Percentiles rank a stretch among this genome's conserved stretches.
Conservation (phyloP, 176 grass and related monocot species). For the Poa annua region DNA sequence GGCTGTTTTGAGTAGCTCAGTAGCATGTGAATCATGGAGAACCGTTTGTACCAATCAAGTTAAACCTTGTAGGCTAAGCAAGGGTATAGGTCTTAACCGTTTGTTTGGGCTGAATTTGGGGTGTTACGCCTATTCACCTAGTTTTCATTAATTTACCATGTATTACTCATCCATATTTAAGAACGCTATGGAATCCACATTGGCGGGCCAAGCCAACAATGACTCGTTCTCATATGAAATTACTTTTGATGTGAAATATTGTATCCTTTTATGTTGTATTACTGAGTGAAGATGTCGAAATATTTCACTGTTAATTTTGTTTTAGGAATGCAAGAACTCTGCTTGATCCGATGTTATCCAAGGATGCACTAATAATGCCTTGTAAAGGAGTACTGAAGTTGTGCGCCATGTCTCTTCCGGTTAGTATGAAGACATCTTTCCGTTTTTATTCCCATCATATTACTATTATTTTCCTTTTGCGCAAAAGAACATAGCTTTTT, state of each 20-base stretch:
- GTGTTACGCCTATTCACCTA: neutral
- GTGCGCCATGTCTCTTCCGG: conserved; percentile 92
- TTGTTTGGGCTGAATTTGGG: neutral
- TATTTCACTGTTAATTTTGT: conserved; percentile 12
- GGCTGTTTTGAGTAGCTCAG: neutral
- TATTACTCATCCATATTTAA: neutral
- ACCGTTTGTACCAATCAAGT: neutral
- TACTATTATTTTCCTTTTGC: neutral
- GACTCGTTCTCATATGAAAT: neutral
- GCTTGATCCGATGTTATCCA: conserved; percentile 59
- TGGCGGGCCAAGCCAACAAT: neutral
- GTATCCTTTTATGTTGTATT: neutral
- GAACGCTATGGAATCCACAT: conserved; percentile 7
- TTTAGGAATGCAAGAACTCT: conserved; percentile 86
- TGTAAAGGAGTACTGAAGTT: conserved; percentile 85
- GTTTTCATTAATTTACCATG: conserved; percentile 12
- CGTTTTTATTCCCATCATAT: neutral
- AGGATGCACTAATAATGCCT: conserved; percentile 76
- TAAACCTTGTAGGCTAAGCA: neutral
- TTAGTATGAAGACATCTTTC: conserved; percentile 47
- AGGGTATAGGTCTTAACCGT: neutral
- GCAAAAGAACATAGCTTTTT: neutral
- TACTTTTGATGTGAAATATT: neutral
- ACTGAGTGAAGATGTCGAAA: neutral
- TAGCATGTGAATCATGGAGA: conserved; percentile 27